These are phyloP conservation scores for Perilla frutescens DNA, from an alignment of 257 asterid genomes.

Conservation along the genomic window DNA sequence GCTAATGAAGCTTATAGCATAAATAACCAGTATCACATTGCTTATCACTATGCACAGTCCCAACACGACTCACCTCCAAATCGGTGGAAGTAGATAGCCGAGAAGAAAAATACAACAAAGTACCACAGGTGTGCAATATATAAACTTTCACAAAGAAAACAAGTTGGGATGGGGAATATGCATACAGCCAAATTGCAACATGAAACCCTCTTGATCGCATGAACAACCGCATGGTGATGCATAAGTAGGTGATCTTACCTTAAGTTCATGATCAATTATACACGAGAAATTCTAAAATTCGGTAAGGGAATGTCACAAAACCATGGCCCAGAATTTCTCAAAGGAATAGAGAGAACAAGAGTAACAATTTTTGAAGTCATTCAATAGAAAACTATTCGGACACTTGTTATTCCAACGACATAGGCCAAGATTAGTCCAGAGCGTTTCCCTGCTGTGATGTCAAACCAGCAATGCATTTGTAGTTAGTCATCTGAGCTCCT, in stretches of 20 bases:
- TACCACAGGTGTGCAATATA: not conserved
- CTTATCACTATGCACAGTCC: slow-evolving; percentile 5
- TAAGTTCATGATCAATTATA: slow-evolving; percentile 25
- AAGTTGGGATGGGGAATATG: no score
- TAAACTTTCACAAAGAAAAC: no score
- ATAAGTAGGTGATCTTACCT: slow-evolving; percentile 25
- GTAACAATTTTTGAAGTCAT: slow-evolving; percentile 10
- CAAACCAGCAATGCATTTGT: slow-evolving; percentile 40
- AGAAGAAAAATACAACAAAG: not conserved
- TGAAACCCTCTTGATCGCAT: not conserved
- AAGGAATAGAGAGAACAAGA: slow-evolving; percentile 19
- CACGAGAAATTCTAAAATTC: no score
- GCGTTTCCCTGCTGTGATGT: slow-evolving; percentile 14
- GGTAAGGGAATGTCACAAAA: no score
- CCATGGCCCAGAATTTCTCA: slow-evolving; percentile 37
- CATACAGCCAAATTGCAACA: not conserved
- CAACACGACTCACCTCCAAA: slow-evolving; percentile 26
- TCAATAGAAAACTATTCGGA: slow-evolving; percentile 21
- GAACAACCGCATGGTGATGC: slow-evolving; percentile 12
- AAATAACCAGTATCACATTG: slow-evolving; percentile 5
- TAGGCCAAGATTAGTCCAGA: slow-evolving; percentile 32
- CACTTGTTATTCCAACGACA: slow-evolving; percentile 29
- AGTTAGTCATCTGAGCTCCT: slow-evolving; percentile 43
- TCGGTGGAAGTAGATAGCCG: not conserved
- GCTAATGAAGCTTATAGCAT: no score